Conservation (phyloP, 2,329 filamentous ascomycete genomes). For the Huntiella bhutanensis region DNA sequence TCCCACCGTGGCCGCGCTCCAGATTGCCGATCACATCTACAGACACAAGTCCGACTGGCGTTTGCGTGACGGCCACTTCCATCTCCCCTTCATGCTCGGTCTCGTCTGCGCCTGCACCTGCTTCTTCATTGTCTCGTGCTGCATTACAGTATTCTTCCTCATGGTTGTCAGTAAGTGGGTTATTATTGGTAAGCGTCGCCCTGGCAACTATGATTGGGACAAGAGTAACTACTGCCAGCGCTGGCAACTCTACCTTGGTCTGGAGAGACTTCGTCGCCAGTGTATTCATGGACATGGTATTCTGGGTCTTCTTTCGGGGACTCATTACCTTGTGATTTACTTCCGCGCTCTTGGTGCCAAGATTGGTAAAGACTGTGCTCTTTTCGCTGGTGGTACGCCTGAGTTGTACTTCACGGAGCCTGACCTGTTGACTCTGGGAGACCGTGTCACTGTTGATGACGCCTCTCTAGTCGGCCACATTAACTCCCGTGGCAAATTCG, state of each 20-base stretch:
- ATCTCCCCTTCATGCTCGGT: conserved; percentile 21
- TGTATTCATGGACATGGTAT: conserved; percentile 33
- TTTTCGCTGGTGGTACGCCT: conserved; percentile 34
- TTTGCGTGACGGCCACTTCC: conserved; percentile 14
- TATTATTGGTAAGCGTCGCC: conserved; percentile 29
- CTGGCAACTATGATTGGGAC: conserved; percentile 39
- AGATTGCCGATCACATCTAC: conserved; percentile 23
- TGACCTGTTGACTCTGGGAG: conserved; percentile 33
- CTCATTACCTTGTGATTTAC: conserved; percentile 32
- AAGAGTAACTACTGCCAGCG: conserved; percentile 36
- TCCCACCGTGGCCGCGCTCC: conserved; percentile 27
- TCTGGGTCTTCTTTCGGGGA: conserved; percentile 32
- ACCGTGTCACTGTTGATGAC: conserved; percentile 34
- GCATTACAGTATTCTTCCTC: conserved; percentile 21
- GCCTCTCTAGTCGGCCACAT: conserved; percentile 36
- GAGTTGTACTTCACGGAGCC: conserved; percentile 38
- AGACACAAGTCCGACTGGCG: conserved; percentile 13
- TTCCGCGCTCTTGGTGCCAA: conserved; percentile 33
- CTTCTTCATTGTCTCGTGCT: conserved; percentile 24
- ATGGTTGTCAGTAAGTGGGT: conserved; percentile 32
- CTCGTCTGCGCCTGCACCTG: conserved; percentile 23
- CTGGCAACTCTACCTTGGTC: conserved; percentile 34
- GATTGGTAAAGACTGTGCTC: conserved; percentile 34
- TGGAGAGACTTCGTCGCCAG: conserved; percentile 30
- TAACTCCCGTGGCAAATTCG: conserved; percentile 37